Base-by-base conservation (phyloP, 371 early-diverging fungal species). In the Fennellomyces sp. region DNA sequence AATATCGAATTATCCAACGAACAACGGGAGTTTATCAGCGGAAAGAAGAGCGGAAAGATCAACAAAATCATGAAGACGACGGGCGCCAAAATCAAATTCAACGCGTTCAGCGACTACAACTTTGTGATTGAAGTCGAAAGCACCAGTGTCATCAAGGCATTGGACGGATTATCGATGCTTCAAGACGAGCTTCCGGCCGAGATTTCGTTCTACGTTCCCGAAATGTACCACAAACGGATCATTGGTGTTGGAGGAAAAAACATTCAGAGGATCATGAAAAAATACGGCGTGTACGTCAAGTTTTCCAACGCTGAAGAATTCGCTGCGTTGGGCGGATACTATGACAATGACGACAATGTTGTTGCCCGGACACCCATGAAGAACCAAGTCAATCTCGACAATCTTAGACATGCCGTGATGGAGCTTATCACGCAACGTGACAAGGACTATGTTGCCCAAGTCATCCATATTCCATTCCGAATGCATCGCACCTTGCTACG, bases 241-340 rank as follows among this genome's bases (percentile, higher is more conserved):
- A 97, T 97, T 63, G 97, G 97, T 23, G 92, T 91, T 17, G 94
- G 94, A 4, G 97, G 97, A 61, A 95, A 94, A 68, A 93, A 94
- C 73, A 96, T 97, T 58, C 96, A 96, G 63, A 81, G 90, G 45
- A 94, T 95, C 66, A 97, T 97, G 97, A 97, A 95, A 58, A 91
- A 93, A 63, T 94, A 88, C 64, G 95, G 95, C 21, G 96, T 97
- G 2, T 96, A 94, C 65, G 94, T 97, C 57, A 97, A 96, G 71
- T 96, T 96, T 68, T 87, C 88, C 30, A 92, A 89, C 56, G 84
- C 89, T 0, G 92, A 92, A 52, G 94, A 94, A 61, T 90, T 85
- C 68, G 85, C 87, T 15, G 75, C 80, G 1, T 63, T 91, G 5
- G 93, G 93, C 7, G 94, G 93, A 1, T 91, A 91, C 63, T 89